Conservation (phyloP, 2,329 filamentous ascomycete species). For the Taxawa tesnikishii region DNA sequence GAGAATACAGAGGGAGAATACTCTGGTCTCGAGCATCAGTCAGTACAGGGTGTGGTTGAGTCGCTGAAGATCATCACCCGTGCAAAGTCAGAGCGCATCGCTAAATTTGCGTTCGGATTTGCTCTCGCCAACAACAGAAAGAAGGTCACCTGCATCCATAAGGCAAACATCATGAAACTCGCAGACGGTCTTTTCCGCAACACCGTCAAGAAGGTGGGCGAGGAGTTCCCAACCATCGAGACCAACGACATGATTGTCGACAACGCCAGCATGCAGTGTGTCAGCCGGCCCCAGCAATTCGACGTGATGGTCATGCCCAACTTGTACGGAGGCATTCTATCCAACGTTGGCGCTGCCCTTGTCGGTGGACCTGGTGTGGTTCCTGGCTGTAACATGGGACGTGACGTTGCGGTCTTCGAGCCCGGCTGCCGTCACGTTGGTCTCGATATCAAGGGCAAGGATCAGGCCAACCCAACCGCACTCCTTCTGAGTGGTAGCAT, state of each 20-base stretch:
- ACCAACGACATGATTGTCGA: conserved; percentile 99
- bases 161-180: conserved; percentile 99
- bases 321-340: conserved; percentile 95
- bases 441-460: conserved; percentile 98
- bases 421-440: conserved; percentile 98
- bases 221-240: conserved; percentile 92
- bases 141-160: conserved; percentile 99
- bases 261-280: conserved; percentile 99
- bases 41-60: conserved; percentile 89
- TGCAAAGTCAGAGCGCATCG: conserved; percentile 97
- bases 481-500: conserved; percentile 91
- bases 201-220: conserved; percentile 85
- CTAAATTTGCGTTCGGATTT: conserved; percentile 97
- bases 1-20: conserved; percentile 99
- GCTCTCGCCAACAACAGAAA: conserved; percentile 97
- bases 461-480: conserved; percentile 96
- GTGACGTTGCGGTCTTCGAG: conserved; percentile 96
- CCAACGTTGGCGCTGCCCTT: conserved; percentile 95
- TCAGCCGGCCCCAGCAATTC: conserved; percentile 92
- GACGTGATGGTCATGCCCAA: conserved; percentile 99
- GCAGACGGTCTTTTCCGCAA: conserved; percentile 97
- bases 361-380: conserved; percentile 96
- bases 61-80: conserved; percentile 99
- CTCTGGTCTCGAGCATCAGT: conserved; percentile 97
- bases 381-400: conserved; percentile 98